Evolutionary conservation across 176 grass and related monocot species (phyloP).

Genomic region (Typha latifolia): DNA sequence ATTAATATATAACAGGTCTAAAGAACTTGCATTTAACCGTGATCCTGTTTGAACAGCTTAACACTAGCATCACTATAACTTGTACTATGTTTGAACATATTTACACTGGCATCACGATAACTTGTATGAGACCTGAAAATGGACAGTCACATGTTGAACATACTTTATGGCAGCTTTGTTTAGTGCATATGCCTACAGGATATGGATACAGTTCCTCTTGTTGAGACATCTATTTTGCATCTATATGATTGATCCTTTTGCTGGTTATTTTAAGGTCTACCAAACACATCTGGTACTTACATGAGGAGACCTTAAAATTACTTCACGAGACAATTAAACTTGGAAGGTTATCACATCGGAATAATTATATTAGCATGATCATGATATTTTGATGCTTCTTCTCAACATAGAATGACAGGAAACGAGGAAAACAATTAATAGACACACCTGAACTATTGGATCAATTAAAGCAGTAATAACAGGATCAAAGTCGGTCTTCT

Average conservation of each 20-base stretch:
- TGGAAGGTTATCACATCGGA: neutral
- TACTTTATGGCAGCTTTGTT: too few relatives aligned
- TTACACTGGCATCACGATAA: too few relatives aligned
- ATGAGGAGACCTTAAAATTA: neutral
- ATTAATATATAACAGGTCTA: too few relatives aligned
- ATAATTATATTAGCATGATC: neutral
- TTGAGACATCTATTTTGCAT: neutral
- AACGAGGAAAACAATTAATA: neutral
- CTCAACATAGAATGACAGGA: neutral
- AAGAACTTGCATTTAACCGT: too few relatives aligned
- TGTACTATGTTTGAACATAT: too few relatives aligned
- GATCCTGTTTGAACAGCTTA: too few relatives aligned
- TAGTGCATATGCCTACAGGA: too few relatives aligned
- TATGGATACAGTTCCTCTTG: neutral
- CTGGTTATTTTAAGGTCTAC: neutral
- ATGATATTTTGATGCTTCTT: neutral
- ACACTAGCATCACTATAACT: too few relatives aligned
- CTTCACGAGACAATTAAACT: neutral
- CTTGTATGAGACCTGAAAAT: too few relatives aligned
- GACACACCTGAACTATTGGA: slow-evolving; percentile 85
- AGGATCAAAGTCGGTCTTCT: slow-evolving; percentile 69
- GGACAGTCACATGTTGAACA: too few relatives aligned
- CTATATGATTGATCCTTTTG: neutral
- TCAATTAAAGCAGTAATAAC: slow-evolving; percentile 87
- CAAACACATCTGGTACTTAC: neutral